phyloP scores from a whole-genome alignment of 768 basidiomycete species.

The Mycena chlorophos region DNA sequence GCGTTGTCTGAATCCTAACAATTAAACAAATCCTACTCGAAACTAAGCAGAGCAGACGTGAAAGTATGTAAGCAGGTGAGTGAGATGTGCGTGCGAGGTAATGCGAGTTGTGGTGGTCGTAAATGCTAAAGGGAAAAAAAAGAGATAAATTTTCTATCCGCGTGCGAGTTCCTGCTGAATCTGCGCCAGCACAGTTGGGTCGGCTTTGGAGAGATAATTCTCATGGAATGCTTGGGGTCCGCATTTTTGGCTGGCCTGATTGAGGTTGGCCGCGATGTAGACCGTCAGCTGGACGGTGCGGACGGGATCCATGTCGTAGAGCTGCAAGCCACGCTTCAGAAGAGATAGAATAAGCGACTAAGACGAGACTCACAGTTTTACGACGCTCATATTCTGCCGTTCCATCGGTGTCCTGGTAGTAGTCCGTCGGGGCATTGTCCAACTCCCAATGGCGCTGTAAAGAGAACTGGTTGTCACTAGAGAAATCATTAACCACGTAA shows the following conservation, averaged over 20 bases:
- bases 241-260: constrained; percentile 60
- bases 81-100: not conserved
- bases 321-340: constrained; percentile 43
- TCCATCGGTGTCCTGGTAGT: constrained; percentile 63
- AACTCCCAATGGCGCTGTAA: constrained; percentile 73
- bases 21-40: constrained; percentile 3
- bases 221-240: constrained; percentile 61
- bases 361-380: constrained; percentile 51
- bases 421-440: constrained; percentile 54
- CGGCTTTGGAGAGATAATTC: constrained; percentile 62
- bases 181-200: constrained; percentile 73
- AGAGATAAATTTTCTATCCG: constrained; percentile 10
- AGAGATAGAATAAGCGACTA: not conserved
- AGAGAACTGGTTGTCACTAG: constrained; percentile 23
- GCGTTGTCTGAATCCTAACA: constrained; percentile 40
- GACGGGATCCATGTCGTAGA: constrained; percentile 70
- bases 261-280: constrained; percentile 58
- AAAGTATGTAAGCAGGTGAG: constrained; percentile 4
- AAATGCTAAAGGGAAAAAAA: not conserved
- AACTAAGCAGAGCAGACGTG: not conserved
- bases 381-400: constrained; percentile 79
- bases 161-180: constrained; percentile 54
- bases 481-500: not conserved
- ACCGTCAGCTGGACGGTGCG: constrained; percentile 63
- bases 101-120: not conserved